Evolutionary conservation across 2,329 filamentous ascomycete genomes (phyloP).

Genomic region (Ophiostoma himal-ulmi): DNA sequence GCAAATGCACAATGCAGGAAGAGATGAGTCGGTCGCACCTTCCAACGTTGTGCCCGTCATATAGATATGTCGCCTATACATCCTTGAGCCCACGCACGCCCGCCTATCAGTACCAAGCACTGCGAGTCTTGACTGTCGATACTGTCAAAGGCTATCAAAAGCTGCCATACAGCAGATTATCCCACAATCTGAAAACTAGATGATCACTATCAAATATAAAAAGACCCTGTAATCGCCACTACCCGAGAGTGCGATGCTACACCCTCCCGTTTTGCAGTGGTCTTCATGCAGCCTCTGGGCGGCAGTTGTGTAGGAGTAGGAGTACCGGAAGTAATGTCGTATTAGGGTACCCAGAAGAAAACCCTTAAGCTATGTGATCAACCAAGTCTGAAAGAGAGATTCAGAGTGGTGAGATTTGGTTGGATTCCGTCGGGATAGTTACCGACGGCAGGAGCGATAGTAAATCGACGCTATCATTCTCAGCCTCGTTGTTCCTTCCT

Average conservation of each 20-base stretch:
- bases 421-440: not conserved
- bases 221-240: not conserved
- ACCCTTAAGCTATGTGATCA: not conserved
- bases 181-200: not conserved
- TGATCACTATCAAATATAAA: not conserved
- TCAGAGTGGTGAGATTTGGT: not conserved
- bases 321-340: not conserved
- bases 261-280: not conserved
- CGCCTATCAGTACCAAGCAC: not conserved
- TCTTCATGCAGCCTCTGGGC: not conserved
- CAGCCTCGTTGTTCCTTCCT: constrained; percentile 2
- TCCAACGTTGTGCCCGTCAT: not conserved
- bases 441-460: not conserved
- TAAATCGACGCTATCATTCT: not conserved
- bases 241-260: constrained; percentile 7
- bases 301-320: not conserved
- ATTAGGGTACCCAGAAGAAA: not conserved
- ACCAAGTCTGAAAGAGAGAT: not conserved
- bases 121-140: not conserved
- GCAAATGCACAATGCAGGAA: not conserved
- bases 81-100: not conserved
- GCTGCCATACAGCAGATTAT: no score
- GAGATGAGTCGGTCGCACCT: not conserved
- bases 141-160: no score
- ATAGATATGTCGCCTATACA: not conserved